Conservation (phyloP, 805 yeast species). For the Maudiozyma pseudohumilis region DNA sequence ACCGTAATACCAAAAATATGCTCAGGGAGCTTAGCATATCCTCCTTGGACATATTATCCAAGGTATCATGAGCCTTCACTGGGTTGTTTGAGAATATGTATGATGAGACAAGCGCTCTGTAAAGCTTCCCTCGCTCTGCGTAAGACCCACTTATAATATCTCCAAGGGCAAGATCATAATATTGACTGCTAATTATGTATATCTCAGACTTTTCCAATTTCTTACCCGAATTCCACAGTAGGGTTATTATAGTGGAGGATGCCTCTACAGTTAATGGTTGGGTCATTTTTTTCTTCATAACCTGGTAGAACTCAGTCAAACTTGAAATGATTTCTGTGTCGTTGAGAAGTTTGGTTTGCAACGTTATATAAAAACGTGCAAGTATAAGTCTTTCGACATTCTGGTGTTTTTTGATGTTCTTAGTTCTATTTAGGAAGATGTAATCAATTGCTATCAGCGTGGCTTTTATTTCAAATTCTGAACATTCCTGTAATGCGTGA, state of each 20-base stretch:
- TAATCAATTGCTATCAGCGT: constrained; percentile 31
- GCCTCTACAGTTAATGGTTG: constrained; percentile 22
- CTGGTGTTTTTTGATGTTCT: constrained; percentile 19
- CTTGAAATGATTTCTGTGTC: constrained; percentile 15
- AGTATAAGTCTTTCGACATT: constrained; percentile 25
- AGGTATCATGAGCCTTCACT: constrained; percentile 16
- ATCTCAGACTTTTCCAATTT: constrained; percentile 19
- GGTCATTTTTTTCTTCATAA: constrained; percentile 24
- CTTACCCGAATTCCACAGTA: constrained; percentile 35
- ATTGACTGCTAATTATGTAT: constrained; percentile 15
- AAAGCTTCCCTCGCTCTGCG: constrained; percentile 29
- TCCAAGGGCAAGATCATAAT: constrained; percentile 22
- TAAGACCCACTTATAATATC: constrained; percentile 20
- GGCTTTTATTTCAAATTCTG: constrained; percentile 16
- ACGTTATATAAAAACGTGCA: constrained; percentile 17
- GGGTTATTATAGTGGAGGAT: constrained; percentile 27
- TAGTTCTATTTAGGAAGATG: constrained; percentile 27
- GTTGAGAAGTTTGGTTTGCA: constrained; percentile 18
- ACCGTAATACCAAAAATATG: constrained; percentile 27
- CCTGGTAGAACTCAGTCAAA: constrained; percentile 17
- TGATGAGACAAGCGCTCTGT: constrained; percentile 29
- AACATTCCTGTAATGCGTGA: constrained; percentile 23
- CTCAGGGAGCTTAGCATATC: constrained; percentile 24
- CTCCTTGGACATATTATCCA: constrained; percentile 15
- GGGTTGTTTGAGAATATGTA: constrained; percentile 18